A percentile compares a stretch with the other conserved stretches of the same genome.
phyloP scores from a whole-genome alignment of 257 asterid genomes.

The Plantago elongata region DNA sequence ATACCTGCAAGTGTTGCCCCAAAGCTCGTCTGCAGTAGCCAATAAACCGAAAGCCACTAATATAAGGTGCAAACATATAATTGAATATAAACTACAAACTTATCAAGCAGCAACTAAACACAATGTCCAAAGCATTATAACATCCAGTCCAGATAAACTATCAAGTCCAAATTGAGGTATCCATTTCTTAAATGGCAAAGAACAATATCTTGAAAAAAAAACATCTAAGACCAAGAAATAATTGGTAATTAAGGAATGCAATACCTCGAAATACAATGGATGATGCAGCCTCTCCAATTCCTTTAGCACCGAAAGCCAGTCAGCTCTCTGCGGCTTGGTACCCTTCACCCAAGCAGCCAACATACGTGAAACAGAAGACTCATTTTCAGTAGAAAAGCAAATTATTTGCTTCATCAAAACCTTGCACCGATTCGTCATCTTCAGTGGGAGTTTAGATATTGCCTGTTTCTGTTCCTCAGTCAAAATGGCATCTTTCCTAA shows the following conservation, averaged over 20 bases:
- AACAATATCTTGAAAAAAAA: not conserved
- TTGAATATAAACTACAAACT: no score
- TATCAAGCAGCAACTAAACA: no score
- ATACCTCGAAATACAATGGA: conserved; percentile 72
- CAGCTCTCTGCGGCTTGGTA: conserved; percentile 69
- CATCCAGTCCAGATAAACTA: not conserved
- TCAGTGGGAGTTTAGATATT: conserved; percentile 43
- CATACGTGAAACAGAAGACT: conserved; percentile 39
- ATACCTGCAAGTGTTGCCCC: no score
- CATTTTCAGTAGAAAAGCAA: conserved; percentile 52
- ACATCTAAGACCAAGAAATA: not conserved
- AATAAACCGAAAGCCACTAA: no score
- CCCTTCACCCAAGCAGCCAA: conserved; percentile 79
- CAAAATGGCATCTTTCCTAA: conserved; percentile 31
- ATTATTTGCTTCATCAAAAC: conserved; percentile 54
- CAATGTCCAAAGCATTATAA: no score
- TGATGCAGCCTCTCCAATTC: conserved; percentile 62
- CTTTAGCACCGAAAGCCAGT: conserved; percentile 78
- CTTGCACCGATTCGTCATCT: conserved; percentile 72
- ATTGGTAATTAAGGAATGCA: not conserved
- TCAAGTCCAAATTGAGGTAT: not conserved
- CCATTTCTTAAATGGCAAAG: no score
- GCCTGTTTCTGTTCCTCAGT: conserved; percentile 52
- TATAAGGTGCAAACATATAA: no score
- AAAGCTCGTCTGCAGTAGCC: no score